Conservation (phyloP, 116 monocot genomes). For the Trichopus zeylanicus region DNA sequence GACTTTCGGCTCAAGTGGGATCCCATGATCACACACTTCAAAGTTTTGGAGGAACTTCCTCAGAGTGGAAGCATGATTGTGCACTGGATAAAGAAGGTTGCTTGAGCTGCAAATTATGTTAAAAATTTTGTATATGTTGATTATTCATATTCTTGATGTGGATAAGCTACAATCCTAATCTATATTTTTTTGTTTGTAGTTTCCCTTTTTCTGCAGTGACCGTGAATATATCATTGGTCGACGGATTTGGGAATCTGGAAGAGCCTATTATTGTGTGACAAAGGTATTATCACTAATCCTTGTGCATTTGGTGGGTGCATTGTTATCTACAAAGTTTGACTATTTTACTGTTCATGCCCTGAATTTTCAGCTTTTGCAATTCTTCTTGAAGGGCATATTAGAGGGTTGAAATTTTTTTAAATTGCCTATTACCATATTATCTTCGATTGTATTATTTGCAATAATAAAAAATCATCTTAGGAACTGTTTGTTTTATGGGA, state of each 20-base stretch:
- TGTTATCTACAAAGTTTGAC: constrained; percentile 13
- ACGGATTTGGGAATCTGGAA: constrained; percentile 89
- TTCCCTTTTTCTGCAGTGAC: constrained; percentile 97
- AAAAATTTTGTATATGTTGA: not conserved
- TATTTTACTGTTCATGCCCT: not conserved
- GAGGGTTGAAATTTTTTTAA: too few species aligned
- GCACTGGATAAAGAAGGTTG: constrained; percentile 98
- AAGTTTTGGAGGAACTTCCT: constrained; percentile 74
- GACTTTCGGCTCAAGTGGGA: constrained; percentile 93
- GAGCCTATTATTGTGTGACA: constrained; percentile 85
- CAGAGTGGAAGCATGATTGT: constrained; percentile 67
- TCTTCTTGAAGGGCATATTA: too few species aligned
- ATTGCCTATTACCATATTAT: too few species aligned
- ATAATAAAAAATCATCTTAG: too few species aligned
- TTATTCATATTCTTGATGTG: not conserved
- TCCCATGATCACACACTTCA: constrained; percentile 72
- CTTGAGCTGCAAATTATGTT: not conserved
- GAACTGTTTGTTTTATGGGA: too few species aligned
- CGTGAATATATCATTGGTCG: constrained; percentile 91
- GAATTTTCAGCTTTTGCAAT: too few species aligned
- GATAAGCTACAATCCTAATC: not conserved
- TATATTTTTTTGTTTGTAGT: constrained; percentile 46
- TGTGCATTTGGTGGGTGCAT: not conserved
- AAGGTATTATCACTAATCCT: constrained; percentile 44
- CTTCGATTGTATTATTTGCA: too few species aligned